Evolutionary conservation across 345 rosid genomes (phyloP), one percentile per base, ranked within the genome.

Genomic region (Conringia planisiliqua): DNA sequence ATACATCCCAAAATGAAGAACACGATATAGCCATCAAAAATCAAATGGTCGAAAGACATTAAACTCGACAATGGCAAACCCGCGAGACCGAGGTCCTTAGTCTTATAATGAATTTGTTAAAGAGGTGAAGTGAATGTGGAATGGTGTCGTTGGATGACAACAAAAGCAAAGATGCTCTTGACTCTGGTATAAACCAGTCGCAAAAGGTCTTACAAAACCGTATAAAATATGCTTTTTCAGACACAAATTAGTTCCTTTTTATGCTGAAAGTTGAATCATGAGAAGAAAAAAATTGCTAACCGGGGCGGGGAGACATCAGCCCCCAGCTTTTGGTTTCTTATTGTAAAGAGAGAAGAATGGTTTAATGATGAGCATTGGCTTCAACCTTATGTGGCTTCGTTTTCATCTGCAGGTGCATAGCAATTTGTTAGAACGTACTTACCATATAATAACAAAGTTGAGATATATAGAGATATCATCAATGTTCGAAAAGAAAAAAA

Each of bases 291-390:
- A 36, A 64, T 16, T 40, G 43, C 62, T 40, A 50, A 50, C 68
- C n/a, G 30, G n/a, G 14, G 12, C 13, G n/a, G 14, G 56, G 30
- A 48, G 56, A 50, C 56, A 50, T 50, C 14, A 50, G 30, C 5
- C 67, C 76, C 43, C 61, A 63, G 62, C 72, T 70, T 70, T 51
- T 55, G 38, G 46, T 16, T 38, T 68, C 57, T 76, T 77, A 77
- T 77, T 64, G 76, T 64, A 55, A 77, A 44, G 38, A 26, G 16
- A 57, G 29, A 70, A 71, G 5, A 43, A 18, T 43, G 35, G 38
- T 44, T 71, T 57, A 77, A 38, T 77, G 72, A 47, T 64, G 80
- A 64, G 76, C 72, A 47, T 1, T 27, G n/a, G 76, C 80, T 58
- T 77, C 73, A 56, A 57, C 72, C 56, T 22, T 71, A n/a, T 26